These are phyloP conservation scores for Paracamarosporium sp. DNA, from an alignment of 2,329 filamentous ascomycete genomes.

Conservation along the genomic window DNA sequence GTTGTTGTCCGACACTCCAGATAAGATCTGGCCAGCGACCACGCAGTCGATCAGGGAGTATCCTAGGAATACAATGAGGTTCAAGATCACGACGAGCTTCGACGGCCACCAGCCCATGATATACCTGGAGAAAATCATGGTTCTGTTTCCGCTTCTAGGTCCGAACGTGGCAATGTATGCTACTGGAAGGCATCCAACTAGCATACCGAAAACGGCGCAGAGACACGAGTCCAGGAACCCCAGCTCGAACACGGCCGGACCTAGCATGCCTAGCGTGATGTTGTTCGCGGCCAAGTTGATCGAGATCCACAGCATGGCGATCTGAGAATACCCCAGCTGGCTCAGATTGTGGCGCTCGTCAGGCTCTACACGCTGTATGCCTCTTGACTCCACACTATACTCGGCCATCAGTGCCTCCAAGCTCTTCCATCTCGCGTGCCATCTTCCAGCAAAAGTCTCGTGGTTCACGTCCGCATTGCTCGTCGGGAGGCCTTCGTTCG, in stretches of 20 bases:
- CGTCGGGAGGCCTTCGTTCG: constrained; percentile 31
- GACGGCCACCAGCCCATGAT: constrained; percentile 71
- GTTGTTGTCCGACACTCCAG: constrained; percentile 65
- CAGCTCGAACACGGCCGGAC: constrained; percentile 64
- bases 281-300: constrained; percentile 70
- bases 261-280: constrained; percentile 69
- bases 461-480: constrained; percentile 12
- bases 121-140: constrained; percentile 64
- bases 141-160: constrained; percentile 66
- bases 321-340: constrained; percentile 62
- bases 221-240: constrained; percentile 64
- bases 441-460: constrained; percentile 13
- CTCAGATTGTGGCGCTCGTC: constrained; percentile 61
- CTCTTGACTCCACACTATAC: constrained; percentile 66
- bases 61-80: constrained; percentile 67
- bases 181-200: constrained; percentile 62
- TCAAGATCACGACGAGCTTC: constrained; percentile 68
- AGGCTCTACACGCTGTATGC: constrained; percentile 64
- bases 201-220: constrained; percentile 63
- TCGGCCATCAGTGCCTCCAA: constrained; percentile 53
- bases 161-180: constrained; percentile 70
- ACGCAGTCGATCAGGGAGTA: constrained; percentile 70
- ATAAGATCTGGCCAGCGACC: constrained; percentile 72
- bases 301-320: constrained; percentile 66
- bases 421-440: constrained; percentile 30